Percentiles rank a stretch among this genome's conserved stretches.
Evolutionary conservation across 495 filamentous ascomycete genomes (phyloP).

Genomic region (Pseudomonodictys pantanalensis): DNA sequence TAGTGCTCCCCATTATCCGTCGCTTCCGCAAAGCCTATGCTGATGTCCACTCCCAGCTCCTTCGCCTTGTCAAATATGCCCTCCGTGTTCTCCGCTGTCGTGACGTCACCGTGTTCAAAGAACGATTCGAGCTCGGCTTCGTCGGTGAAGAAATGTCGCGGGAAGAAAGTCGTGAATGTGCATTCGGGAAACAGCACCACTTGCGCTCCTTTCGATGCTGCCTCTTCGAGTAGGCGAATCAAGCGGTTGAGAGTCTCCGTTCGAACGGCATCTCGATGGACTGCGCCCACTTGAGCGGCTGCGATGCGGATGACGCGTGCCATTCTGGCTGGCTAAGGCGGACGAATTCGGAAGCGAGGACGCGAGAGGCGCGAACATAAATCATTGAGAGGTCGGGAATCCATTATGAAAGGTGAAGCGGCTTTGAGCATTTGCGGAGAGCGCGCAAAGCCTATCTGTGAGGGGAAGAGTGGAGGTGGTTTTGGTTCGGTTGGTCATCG

Average conservation of each 20-base stretch:
- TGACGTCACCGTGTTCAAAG: conserved; percentile 48
- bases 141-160: conserved; percentile 43
- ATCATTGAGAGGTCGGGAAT: too few species aligned
- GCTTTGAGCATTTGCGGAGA: too few species aligned
- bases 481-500: too few species aligned
- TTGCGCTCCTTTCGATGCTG: conserved; percentile 41
- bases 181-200: conserved; percentile 50
- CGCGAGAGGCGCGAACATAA: too few species aligned
- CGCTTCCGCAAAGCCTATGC: conserved; percentile 47
- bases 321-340: conserved; percentile 5
- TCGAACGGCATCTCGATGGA: conserved; percentile 25
- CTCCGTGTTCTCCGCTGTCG: conserved; percentile 41
- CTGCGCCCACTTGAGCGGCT: conserved; percentile 22
- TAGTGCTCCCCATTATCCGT: conserved; percentile 41
- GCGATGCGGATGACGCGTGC: conserved; percentile 19
- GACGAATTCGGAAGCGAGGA: too few species aligned
- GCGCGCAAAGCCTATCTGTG: too few species aligned
- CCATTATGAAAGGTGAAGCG: too few species aligned
- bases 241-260: conserved; percentile 43
- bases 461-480: too few species aligned
- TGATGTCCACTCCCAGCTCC: conserved; percentile 47
- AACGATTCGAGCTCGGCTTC: conserved; percentile 43
- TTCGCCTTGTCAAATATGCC: conserved; percentile 47
- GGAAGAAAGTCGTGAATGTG: conserved; percentile 53
- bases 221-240: conserved; percentile 44